Percentiles rank a stretch among this genome's conserved stretches.
These are phyloP conservation scores for Exophiala spinifera DNA, from an alignment of 2,329 filamentous ascomycete genomes.

Conservation along the genomic window DNA sequence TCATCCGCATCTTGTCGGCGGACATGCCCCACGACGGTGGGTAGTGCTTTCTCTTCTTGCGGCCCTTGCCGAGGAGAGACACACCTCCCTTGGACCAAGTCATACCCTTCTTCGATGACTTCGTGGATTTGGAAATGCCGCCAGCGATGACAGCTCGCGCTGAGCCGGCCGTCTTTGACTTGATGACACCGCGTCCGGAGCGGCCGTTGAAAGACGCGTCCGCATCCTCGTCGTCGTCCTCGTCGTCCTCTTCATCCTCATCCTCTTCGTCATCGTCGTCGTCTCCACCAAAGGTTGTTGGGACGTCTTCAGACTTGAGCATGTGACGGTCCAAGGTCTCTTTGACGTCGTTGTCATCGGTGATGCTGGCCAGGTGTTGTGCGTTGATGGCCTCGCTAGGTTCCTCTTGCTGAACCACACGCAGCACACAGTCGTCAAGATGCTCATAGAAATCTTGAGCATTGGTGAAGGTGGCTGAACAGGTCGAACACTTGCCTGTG, in stretches of 20 bases:
- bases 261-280: constrained; percentile 49
- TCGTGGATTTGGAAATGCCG: constrained; percentile 42
- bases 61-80: constrained; percentile 58
- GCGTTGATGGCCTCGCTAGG: constrained; percentile 58
- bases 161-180: constrained; percentile 50
- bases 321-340: constrained; percentile 59
- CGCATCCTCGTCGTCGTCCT: constrained; percentile 54
- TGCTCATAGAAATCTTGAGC: constrained; percentile 98
- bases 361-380: constrained; percentile 56
- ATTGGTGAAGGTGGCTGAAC: constrained; percentile 75
- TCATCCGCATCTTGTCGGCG: constrained; percentile 93
- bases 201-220: constrained; percentile 35
- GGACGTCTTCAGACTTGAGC: constrained; percentile 49
- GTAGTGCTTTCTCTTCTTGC: constrained; percentile 91
- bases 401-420: constrained; percentile 60
- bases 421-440: constrained; percentile 68
- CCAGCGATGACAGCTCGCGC: constrained; percentile 51
- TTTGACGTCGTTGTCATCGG: constrained; percentile 56
- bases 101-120: constrained; percentile 60
- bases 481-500: constrained; percentile 88
- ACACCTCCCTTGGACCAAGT: constrained; percentile 76
- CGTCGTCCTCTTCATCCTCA: constrained; percentile 59
- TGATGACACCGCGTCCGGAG: constrained; percentile 48
- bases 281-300: constrained; percentile 42
- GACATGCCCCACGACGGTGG: constrained; percentile 91